Evolutionary conservation across 2,329 filamentous ascomycete species (phyloP).

Genomic region (Sporothrix sp.): DNA sequence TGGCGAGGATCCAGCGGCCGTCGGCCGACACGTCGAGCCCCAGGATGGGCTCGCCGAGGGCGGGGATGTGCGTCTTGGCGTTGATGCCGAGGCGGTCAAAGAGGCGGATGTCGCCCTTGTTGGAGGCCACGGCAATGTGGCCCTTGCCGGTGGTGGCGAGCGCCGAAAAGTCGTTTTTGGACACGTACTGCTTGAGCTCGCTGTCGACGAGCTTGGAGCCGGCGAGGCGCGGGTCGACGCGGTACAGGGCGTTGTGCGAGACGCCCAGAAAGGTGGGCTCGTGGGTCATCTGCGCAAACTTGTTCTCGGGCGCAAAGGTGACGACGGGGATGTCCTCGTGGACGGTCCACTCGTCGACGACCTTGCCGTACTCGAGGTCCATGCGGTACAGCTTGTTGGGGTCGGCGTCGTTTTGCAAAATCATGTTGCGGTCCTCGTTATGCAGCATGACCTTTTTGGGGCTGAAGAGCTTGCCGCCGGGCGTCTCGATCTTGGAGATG

Average conservation of each 20-base stretch:
- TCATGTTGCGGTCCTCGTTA: conserved; percentile 79
- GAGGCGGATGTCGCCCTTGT: conserved; percentile 92
- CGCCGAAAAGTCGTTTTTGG: conserved; percentile 95
- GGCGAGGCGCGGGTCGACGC: conserved; percentile 80
- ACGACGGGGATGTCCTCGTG: conserved; percentile 92
- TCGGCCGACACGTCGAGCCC: conserved; percentile 93
- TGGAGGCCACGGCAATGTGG: conserved; percentile 91
- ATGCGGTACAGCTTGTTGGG: conserved; percentile 91
- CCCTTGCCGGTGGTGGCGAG: conserved; percentile 93
- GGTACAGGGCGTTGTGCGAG: conserved; percentile 85
- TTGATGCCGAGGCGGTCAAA: conserved; percentile 96
- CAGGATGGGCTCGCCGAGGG: conserved; percentile 87
- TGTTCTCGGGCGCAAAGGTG: conserved; percentile 90
- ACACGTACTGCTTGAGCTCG: conserved; percentile 89
- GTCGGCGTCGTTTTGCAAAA: conserved; percentile 72
- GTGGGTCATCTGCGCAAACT: conserved; percentile 94
- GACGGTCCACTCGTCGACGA: conserved; percentile 97
- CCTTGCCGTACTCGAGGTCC: conserved; percentile 96
- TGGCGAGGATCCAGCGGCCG: conserved; percentile 89
- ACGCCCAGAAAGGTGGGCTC: conserved; percentile 93
- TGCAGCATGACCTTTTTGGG: conserved; percentile 97
- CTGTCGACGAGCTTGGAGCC: conserved; percentile 89
- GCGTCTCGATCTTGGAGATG: conserved; percentile 90
- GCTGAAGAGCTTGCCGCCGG: conserved; percentile 76
- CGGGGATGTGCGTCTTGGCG: conserved; percentile 93